Evolutionary conservation across 108 stramenopile genomes (phyloP).

Genomic region (Cyclostephanos tholiformis): DNA sequence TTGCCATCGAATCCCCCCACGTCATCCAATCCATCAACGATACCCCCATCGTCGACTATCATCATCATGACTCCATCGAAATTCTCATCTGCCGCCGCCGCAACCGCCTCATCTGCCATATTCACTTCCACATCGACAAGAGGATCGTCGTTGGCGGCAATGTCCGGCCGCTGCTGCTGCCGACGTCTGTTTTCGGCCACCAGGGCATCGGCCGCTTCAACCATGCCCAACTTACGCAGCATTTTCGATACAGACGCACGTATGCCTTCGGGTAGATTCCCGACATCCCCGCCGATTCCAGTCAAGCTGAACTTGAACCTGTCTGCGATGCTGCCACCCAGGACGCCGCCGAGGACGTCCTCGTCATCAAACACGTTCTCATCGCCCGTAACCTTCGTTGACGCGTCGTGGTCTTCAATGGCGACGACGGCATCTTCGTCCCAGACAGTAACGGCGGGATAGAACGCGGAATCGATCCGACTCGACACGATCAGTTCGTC

Average conservation of each 20-base stretch:
- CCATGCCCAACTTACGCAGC: slow-evolving; percentile 21
- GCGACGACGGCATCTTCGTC: slow-evolving; percentile 21
- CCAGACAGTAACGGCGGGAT: slow-evolving; percentile 36
- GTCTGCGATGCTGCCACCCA: background rate
- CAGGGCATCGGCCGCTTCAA: slow-evolving; percentile 17
- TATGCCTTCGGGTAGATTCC: slow-evolving; percentile 11
- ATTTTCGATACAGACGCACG: slow-evolving; percentile 14
- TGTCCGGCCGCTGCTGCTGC: slow-evolving; percentile 12
- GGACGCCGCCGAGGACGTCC: slow-evolving; percentile 12
- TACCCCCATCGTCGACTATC: slow-evolving; percentile 19
- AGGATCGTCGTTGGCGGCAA: slow-evolving; percentile 4
- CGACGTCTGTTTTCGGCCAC: background rate
- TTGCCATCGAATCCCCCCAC: slow-evolving; percentile 6
- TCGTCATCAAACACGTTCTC: slow-evolving; percentile 20
- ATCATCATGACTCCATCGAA: background rate
- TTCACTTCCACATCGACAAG: background rate
- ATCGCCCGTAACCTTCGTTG: slow-evolving; percentile 3
- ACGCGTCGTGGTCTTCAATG: slow-evolving; percentile 2
- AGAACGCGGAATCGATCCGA: slow-evolving; percentile 71
- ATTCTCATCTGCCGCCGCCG: slow-evolving; percentile 6
- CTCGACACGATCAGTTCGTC: slow-evolving; percentile 66
- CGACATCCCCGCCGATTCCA: background rate
- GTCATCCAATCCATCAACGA: slow-evolving; percentile 11
- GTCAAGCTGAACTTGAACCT: slow-evolving; percentile 10
- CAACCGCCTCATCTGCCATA: background rate